These are phyloP conservation scores for Colletotrichum truncatum DNA, from an alignment of 2,329 filamentous ascomycete genomes.

Conservation along the genomic window DNA sequence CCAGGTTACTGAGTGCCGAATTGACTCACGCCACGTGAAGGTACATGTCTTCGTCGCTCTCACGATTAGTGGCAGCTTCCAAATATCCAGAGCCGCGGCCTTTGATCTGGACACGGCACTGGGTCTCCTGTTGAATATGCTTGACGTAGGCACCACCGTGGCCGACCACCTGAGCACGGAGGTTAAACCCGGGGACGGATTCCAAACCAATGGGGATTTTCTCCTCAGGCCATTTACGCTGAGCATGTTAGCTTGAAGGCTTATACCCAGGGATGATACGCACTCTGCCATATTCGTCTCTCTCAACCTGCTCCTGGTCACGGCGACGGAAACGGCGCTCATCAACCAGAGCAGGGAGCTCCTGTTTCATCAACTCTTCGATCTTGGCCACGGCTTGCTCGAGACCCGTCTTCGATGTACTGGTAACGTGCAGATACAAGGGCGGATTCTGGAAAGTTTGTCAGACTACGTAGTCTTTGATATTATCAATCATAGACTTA, in stretches of 20 bases:
- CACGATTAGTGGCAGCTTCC: conserved; percentile 85
- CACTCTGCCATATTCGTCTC: conserved; percentile 91
- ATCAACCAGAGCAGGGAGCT: conserved; percentile 93
- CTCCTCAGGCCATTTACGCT: conserved; percentile 99
- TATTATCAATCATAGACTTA: conserved; percentile 59
- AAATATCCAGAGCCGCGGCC: conserved; percentile 94
- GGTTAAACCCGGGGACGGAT: conserved; percentile 91
- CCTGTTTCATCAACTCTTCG: conserved; percentile 94
- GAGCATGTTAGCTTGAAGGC: conserved; percentile 28
- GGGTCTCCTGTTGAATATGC: conserved; percentile 95
- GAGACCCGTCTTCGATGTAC: conserved; percentile 89
- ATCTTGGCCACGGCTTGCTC: conserved; percentile 89
- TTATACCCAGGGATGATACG: conserved; percentile 38
- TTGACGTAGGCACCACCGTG: conserved; percentile 96
- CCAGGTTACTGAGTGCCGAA: background rate
- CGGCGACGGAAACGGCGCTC: conserved; percentile 90
- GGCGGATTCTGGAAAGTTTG: conserved; percentile 78
- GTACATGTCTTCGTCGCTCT: conserved; percentile 97
- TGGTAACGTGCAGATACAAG: conserved; percentile 94
- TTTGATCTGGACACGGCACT: conserved; percentile 98
- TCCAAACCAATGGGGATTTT: conserved; percentile 92
- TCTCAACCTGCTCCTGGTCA: conserved; percentile 83
- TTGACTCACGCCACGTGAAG: conserved; percentile 87
- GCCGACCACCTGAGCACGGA: conserved; percentile 95
- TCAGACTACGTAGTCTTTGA: conserved; percentile 1